Evolutionary conservation across 768 basidiomycete species (phyloP), one percentile per base, ranked within the genome.

Genomic region (Antrodiella citrinella): DNA sequence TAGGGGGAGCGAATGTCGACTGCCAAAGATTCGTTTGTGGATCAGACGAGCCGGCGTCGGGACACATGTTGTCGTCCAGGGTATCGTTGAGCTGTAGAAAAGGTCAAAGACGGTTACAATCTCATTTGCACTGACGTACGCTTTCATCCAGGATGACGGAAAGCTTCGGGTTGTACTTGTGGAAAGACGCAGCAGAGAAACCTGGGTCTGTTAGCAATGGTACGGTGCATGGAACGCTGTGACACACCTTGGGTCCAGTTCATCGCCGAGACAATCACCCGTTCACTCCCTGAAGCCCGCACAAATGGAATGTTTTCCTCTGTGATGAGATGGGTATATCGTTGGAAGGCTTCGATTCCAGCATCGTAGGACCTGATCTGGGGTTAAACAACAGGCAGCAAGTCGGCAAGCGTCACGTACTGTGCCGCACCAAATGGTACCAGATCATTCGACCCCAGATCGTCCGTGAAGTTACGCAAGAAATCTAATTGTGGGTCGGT

Each of bases 241-340:
- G 52, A 42, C 50, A 52, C 52, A 82, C 86, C 88, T 51, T 69
- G 66, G 2, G 72, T 70, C 87, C 89, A 91, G 58, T 86, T 87
- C 2, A 61, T 68, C 1, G 86, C 87, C 19, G 82, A 80, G 15
- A 74, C 64, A 2, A 90, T 70, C 1, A 90, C 86, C 12, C 89
- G 78, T 4, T 67, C 58, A 2, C 73, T 72, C 18, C 75, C 70
- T 0, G 76, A 72, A 0, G 80, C 69, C 13, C 80, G 66, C 7
- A 80, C 68, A 38, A 81, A 82, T 0, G 84, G 84, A 1, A 77
- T 49, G 42, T 71, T 68, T 4, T 67, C 57, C 7, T 65, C 51
- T 10, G 61, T 62, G 20, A 86, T 55, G 4, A 86, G 63, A 21
- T 68, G 60, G 0, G 60, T 51, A 61, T 91, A 89, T 7, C 86